Base-by-base conservation (phyloP, 164 flowering plant genomes). In the Euptelea pleiosperma region DNA sequence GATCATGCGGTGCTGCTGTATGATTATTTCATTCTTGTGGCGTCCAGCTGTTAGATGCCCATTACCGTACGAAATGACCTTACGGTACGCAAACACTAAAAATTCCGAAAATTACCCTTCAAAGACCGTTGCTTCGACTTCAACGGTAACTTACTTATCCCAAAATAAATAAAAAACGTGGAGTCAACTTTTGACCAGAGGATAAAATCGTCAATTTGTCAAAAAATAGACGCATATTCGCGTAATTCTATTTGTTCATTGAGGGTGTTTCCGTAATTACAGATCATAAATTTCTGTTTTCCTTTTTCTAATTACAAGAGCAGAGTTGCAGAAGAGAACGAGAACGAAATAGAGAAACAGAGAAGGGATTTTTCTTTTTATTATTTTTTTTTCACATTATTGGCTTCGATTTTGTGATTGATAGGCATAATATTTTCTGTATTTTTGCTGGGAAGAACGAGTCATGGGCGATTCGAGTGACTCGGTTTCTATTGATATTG, bases 381-480 rank as follows among this genome's bases (percentile, higher is more conserved):
- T 24, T 3, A 26, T n/a, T 26, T n/a, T 28, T 26, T 16, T 46
- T 62, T n/a, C 9, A 21, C 19, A 12, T 34, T 40, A 43, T 52
- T 10, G 49, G 18, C n/a, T n/a, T n/a, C n/a, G n/a, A n/a, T n/a
- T n/a, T n/a, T n/a, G n/a, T n/a, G n/a, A n/a, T n/a, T n/a, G n/a
- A n/a, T n/a, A n/a, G n/a, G n/a, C n/a, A n/a, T n/a, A n/a, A n/a
- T n/a, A n/a, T n/a, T n/a, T 52, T 52, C 37, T 52, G 39, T 56
- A 46, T 16, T 41, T 40, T 41, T 51, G 29, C n/a, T n/a, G 52
- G 37, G 39, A 43, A 48, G 68, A 42, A 56, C 51, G 67, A 64
- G 76, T 59, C 40, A 82, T 82, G 87, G 82, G 75, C 6, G 87
- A 78, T 54, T 80, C 80, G 10, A 76, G 77, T 42, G 80, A 71